Percentiles rank a stretch among this genome's conserved stretches.
These are phyloP conservation scores for Candida dubliniensis DNA, from an alignment of 1,139 yeast species.

Conservation along the genomic window DNA sequence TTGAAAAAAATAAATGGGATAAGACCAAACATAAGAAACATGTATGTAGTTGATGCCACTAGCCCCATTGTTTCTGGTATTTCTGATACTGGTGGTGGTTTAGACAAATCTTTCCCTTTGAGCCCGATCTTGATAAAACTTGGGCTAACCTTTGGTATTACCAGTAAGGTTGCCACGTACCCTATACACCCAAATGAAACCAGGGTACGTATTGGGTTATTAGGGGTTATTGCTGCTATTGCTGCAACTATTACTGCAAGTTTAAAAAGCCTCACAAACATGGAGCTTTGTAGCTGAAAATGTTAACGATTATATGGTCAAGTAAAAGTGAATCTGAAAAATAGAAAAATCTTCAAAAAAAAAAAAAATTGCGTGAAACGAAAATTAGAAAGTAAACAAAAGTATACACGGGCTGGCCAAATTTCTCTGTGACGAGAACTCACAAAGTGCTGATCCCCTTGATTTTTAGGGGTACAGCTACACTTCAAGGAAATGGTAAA, in stretches of 20 bases:
- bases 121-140: slow-evolving; percentile 77
- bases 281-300: not conserved
- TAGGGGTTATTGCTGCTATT: slow-evolving; percentile 24
- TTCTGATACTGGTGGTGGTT: slow-evolving; percentile 54
- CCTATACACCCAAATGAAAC: slow-evolving; percentile 70
- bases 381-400: slow-evolving; percentile 1
- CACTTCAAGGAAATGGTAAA: too few relatives aligned
- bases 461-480: too few relatives aligned
- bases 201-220: slow-evolving; percentile 49
- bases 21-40: slow-evolving; percentile 77
- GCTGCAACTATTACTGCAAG: slow-evolving; percentile 21
- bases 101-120: slow-evolving; percentile 80
- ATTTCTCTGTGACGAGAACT: too few relatives aligned
- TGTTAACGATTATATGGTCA: slow-evolving; percentile 1
- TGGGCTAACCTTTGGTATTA: slow-evolving; percentile 68
- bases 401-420: not conserved
- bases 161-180: slow-evolving; percentile 51
- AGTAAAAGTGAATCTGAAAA: not conserved
- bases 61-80: slow-evolving; percentile 93
- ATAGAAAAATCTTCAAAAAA: not conserved
- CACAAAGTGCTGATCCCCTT: too few relatives aligned
- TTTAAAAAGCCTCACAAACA: slow-evolving; percentile 13
- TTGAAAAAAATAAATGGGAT: slow-evolving; percentile 89
- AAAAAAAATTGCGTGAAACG: not conserved
- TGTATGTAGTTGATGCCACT: slow-evolving; percentile 76